Percentiles rank a stretch among this genome's conserved stretches.
Conservation (phyloP, 2,329 filamentous ascomycete species). For the Neophaeococcomyces aloes region DNA sequence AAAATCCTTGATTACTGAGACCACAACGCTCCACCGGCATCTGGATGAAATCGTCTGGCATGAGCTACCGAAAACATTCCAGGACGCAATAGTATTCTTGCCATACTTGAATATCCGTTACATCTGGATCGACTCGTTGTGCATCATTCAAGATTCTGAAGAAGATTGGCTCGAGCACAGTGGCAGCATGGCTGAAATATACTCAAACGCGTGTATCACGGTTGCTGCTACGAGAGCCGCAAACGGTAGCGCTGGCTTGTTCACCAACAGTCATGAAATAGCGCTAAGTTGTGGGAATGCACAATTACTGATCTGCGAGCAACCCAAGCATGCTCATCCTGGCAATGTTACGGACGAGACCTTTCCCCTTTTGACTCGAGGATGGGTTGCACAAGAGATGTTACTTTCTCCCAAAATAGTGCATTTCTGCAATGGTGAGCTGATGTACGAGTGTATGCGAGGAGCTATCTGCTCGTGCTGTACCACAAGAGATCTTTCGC, state of each 20-base stretch:
- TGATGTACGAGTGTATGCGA: too few species aligned
- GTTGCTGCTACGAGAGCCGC: conserved; percentile 11
- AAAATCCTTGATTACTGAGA: too few species aligned
- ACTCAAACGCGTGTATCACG: conserved; percentile 9
- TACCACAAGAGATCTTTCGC: too few species aligned
- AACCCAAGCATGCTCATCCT: too few species aligned
- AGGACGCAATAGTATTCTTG: conserved; percentile 23
- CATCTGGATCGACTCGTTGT: conserved; percentile 27
- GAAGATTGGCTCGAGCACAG: conserved; percentile 18
- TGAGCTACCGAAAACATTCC: conserved; percentile 14
- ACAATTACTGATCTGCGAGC: too few species aligned
- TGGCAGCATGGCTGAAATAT: conserved; percentile 14
- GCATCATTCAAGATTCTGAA: conserved; percentile 24
- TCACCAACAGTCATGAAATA: too few species aligned
- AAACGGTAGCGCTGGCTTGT: conserved; percentile 1
- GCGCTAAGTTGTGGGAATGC: too few species aligned
- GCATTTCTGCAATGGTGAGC: conserved; percentile 6
- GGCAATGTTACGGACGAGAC: too few species aligned
- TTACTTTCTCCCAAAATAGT: conserved; percentile 12
- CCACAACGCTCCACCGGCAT: too few species aligned
- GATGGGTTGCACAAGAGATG: conserved; percentile 14
- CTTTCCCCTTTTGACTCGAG: conserved; percentile 1
- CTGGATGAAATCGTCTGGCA: not conserved
- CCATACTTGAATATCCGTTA: conserved; percentile 20
- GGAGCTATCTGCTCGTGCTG: too few species aligned